Conservation (phyloP, 2,329 filamentous ascomycete species). For the Cordyceps farinosa region DNA sequence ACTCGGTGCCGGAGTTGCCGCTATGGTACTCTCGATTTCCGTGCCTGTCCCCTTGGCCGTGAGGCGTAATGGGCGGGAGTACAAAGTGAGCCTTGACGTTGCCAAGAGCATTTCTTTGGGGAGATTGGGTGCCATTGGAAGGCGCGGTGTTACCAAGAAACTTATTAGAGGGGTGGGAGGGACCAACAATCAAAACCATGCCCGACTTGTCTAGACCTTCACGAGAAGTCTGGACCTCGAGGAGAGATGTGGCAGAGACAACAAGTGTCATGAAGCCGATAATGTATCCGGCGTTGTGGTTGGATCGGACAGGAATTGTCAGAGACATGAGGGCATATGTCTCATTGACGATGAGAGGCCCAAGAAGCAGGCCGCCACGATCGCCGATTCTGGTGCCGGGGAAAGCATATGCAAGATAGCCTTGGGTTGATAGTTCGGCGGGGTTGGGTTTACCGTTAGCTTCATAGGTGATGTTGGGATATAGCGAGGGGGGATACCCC, state of each 20-base stretch:
- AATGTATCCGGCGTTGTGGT: conserved; percentile 56
- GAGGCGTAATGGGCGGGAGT: conserved; percentile 49
- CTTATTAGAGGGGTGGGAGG: conserved; percentile 63
- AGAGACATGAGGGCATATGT: conserved; percentile 75
- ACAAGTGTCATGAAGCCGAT: conserved; percentile 83
- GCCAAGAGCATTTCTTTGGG: conserved; percentile 37
- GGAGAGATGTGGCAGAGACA: conserved; percentile 61
- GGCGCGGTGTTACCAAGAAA: conserved; percentile 47
- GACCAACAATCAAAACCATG: conserved; percentile 68
- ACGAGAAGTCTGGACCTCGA: conserved; percentile 56
- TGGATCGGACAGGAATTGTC: conserved; percentile 74
- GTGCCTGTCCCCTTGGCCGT: conserved; percentile 47
- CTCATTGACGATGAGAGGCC: conserved; percentile 69
- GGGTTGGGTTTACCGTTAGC: conserved; percentile 40
- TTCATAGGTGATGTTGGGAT: conserved; percentile 72
- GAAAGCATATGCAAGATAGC: conserved; percentile 47
- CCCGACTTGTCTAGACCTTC: conserved; percentile 72
- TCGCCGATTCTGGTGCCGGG: conserved; percentile 47
- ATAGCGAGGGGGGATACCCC: conserved; percentile 69
- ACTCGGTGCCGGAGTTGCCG: conserved; percentile 47
- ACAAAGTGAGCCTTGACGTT: conserved; percentile 54
- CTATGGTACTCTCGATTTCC: conserved; percentile 21
- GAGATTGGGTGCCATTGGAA: conserved; percentile 45
- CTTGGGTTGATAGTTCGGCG: conserved; percentile 38
- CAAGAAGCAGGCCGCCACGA: conserved; percentile 64